A percentile compares a stretch with the other conserved stretches of the same genome.
These are phyloP conservation scores for Gelatoporia subvermispora DNA, from an alignment of 768 basidiomycete species.

Conservation along the genomic window DNA sequence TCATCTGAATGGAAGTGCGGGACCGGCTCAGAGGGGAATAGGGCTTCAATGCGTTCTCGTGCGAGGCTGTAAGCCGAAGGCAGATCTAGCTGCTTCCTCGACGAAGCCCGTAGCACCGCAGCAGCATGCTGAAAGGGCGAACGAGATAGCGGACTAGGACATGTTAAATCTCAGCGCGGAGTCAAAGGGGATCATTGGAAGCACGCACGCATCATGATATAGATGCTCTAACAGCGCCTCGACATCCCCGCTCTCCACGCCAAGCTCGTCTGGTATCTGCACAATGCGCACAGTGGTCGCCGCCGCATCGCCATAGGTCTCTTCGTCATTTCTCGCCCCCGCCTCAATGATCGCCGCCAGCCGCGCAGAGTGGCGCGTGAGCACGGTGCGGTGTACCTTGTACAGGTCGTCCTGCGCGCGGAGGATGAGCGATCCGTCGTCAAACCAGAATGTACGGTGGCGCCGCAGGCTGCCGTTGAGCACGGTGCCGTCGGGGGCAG, in stretches of 20 bases:
- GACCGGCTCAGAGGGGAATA: constrained; percentile 46
- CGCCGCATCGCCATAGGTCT: not conserved
- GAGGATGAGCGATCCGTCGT: constrained; percentile 58
- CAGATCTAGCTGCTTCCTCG: constrained; percentile 51
- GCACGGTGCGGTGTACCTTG: constrained; percentile 50
- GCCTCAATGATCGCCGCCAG: constrained; percentile 14
- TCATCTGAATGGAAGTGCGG: constrained; percentile 34
- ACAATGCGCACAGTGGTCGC: constrained; percentile 8
- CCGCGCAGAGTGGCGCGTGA: constrained; percentile 45
- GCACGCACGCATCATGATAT: constrained; percentile 63
- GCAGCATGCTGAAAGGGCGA: constrained; percentile 45
- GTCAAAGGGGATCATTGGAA: constrained; percentile 5
- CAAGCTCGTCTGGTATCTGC: constrained; percentile 33
- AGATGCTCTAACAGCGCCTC: constrained; percentile 55
- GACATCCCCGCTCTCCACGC: constrained; percentile 43
- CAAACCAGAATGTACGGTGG: constrained; percentile 59
- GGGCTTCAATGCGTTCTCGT: constrained; percentile 33
- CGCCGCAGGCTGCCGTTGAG: constrained; percentile 4
- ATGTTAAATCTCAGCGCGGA: not conserved
- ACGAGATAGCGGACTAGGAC: constrained; percentile 36
- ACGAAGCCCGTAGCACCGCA: constrained; percentile 52
- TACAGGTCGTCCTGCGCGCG: constrained; percentile 41
- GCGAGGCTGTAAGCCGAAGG: constrained; percentile 47
- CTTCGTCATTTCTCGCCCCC: not conserved
- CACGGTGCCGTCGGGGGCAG: too few species aligned